Percentiles rank a stretch among this genome's conserved stretches.
These are phyloP conservation scores for Didymella sp. DNA, from an alignment of 2,329 filamentous ascomycete species.

Conservation along the genomic window DNA sequence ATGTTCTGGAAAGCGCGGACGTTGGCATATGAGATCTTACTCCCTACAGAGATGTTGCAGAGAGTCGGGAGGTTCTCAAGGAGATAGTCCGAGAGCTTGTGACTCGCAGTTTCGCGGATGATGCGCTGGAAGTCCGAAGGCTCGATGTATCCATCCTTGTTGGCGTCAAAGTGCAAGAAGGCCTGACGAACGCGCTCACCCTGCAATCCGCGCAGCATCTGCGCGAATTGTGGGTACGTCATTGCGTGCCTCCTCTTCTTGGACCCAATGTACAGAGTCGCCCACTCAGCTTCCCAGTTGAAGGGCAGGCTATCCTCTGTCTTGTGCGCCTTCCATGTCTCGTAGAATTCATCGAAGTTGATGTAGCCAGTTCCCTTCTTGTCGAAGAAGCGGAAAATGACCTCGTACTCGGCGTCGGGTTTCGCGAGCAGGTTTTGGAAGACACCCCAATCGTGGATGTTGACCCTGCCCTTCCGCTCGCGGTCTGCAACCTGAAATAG, in stretches of 20 bases:
- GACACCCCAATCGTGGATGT: constrained; percentile 83
- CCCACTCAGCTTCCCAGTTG: constrained; percentile 98
- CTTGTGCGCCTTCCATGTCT: constrained; percentile 87
- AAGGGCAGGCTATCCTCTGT: constrained; percentile 86
- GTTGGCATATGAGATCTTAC: constrained; percentile 96
- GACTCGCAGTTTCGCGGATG: constrained; percentile 87
- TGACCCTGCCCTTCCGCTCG: constrained; percentile 73
- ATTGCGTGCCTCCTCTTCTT: constrained; percentile 88
- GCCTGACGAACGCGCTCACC: constrained; percentile 95
- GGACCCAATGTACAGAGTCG: constrained; percentile 88
- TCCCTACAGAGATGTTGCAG: constrained; percentile 90
- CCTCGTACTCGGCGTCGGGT: constrained; percentile 97
- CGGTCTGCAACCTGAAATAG: constrained; percentile 92
- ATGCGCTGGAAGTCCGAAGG: constrained; percentile 97
- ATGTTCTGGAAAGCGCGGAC: constrained; percentile 98
- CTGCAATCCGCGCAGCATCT: constrained; percentile 96
- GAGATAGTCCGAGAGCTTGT: constrained; percentile 97
- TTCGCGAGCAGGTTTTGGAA: constrained; percentile 95
- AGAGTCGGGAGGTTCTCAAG: constrained; percentile 88
- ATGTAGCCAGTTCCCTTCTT: constrained; percentile 82
- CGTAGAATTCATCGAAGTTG: constrained; percentile 87
- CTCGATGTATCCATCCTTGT: constrained; percentile 93
- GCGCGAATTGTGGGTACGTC: constrained; percentile 95
- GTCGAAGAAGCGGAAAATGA: constrained; percentile 96
- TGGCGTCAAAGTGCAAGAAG: constrained; percentile 88